Evolutionary conservation across 2,329 filamentous ascomycete species (phyloP).

Genomic region (Cladosporium sp.): DNA sequence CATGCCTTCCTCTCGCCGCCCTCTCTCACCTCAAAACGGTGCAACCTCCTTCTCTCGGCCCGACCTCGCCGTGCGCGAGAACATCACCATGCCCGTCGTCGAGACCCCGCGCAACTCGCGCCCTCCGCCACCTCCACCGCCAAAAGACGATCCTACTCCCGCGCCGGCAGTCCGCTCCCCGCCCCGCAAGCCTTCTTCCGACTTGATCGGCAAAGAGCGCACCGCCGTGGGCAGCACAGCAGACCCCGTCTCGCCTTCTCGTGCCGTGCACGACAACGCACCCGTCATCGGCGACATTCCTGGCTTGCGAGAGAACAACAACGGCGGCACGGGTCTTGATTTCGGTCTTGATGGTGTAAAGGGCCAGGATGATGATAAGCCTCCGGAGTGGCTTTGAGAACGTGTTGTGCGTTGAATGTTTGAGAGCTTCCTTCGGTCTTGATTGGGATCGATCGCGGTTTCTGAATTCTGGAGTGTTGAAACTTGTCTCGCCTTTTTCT

Average conservation of each 20-base stretch:
- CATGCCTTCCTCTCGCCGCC: background rate
- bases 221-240: background rate
- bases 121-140: conserved; percentile 5
- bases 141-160: background rate
- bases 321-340: conserved; percentile 1
- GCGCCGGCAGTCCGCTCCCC: background rate
- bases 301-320: background rate
- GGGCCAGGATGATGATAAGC: background rate
- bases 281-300: conserved; percentile 4
- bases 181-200: background rate
- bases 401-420: background rate
- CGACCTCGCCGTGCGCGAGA: conserved; percentile 9
- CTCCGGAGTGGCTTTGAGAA: conserved; percentile 4
- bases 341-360: background rate
- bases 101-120: background rate
- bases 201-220: background rate
- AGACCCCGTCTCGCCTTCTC: background rate
- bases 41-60: background rate
- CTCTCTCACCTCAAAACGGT: background rate
- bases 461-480: no score
- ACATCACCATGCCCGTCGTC: conserved; percentile 11
- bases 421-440: no score
- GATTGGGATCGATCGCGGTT: no score
- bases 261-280: background rate
- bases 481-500: no score